A percentile compares a stretch with the other conserved stretches of the same genome.
Conservation (phyloP, 345 rosid genomes). For the Microcos paniculata region DNA sequence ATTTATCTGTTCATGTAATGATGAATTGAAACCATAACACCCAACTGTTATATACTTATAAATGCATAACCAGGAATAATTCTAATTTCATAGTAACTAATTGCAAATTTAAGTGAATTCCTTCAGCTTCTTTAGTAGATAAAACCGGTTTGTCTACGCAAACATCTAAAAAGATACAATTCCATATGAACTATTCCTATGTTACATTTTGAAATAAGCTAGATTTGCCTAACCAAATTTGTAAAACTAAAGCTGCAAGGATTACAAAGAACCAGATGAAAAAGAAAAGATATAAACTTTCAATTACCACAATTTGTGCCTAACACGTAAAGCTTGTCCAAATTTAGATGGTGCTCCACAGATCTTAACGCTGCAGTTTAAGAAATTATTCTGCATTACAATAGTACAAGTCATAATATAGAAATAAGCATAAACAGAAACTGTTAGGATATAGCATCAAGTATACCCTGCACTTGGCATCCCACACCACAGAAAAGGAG, state of each 20-base stretch:
- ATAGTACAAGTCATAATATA: conserved; percentile 54
- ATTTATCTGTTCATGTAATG: background rate
- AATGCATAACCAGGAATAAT: background rate
- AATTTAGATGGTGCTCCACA: conserved; percentile 79
- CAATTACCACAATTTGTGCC: conserved; percentile 95
- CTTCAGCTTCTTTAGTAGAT: background rate
- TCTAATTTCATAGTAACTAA: conserved; percentile 3
- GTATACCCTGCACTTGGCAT: conserved; percentile 93
- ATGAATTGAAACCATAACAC: background rate
- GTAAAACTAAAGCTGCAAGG: background rate
- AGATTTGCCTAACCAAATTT: background rate
- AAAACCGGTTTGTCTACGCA: background rate
- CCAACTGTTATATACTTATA: too few species aligned
- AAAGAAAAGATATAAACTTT: background rate
- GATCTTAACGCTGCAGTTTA: conserved; percentile 94
- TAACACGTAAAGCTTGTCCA: conserved; percentile 89
- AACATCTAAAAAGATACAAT: background rate
- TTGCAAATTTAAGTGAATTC: background rate
- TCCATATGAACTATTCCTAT: background rate
- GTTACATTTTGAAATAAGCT: background rate
- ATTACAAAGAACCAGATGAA: background rate
- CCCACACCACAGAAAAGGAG: conserved; percentile 98
- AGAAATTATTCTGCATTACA: conserved; percentile 94
- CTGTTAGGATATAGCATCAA: conserved; percentile 13
- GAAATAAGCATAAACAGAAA: conserved; percentile 21